phyloP scores from a whole-genome alignment of 2,329 filamentous ascomycete species.

The Penicillium freii region DNA sequence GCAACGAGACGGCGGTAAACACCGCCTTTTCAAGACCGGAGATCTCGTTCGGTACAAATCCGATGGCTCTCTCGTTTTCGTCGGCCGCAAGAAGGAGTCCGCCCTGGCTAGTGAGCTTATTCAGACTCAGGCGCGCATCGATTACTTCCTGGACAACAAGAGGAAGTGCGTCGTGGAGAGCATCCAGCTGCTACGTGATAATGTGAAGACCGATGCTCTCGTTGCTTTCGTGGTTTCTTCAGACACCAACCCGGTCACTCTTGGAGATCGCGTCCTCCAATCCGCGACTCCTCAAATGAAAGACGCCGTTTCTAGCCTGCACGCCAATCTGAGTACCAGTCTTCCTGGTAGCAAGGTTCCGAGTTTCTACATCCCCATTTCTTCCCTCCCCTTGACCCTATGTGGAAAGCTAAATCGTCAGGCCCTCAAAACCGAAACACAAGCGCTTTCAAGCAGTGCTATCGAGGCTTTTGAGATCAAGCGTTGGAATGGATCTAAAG shows the following conservation, averaged over 20 bases:
- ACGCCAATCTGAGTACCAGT: conserved; percentile 22
- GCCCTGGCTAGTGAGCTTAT: conserved; percentile 3
- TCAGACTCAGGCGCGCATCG: conserved; percentile 17
- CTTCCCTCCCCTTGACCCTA: conserved; percentile 31
- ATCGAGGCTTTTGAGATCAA: conserved; percentile 21
- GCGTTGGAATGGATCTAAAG: conserved; percentile 16
- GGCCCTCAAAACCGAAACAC: conserved; percentile 16
- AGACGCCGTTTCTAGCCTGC: conserved; percentile 13
- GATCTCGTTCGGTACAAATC: conserved; percentile 40
- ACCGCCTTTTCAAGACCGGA: conserved; percentile 38
- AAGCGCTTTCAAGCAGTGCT: conserved; percentile 9
- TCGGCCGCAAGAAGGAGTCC: conserved; percentile 29
- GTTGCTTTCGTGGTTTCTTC: conserved; percentile 24
- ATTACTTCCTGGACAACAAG: conserved; percentile 15
- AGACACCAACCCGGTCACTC: neutral
- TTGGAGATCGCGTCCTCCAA: conserved; percentile 10
- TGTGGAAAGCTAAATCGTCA: conserved; percentile 36
- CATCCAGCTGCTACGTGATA: conserved; percentile 6
- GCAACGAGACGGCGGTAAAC: conserved; percentile 21
- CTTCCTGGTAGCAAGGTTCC: conserved; percentile 39
- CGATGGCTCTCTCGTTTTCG: conserved; percentile 34
- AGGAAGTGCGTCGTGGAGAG: conserved; percentile 21
- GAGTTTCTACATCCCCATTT: conserved; percentile 34
- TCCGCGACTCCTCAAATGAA: conserved; percentile 16
- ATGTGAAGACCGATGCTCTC: neutral